Conservation (phyloP, 768 basidiomycete species). For the Clitopilus passeckerianus region DNA sequence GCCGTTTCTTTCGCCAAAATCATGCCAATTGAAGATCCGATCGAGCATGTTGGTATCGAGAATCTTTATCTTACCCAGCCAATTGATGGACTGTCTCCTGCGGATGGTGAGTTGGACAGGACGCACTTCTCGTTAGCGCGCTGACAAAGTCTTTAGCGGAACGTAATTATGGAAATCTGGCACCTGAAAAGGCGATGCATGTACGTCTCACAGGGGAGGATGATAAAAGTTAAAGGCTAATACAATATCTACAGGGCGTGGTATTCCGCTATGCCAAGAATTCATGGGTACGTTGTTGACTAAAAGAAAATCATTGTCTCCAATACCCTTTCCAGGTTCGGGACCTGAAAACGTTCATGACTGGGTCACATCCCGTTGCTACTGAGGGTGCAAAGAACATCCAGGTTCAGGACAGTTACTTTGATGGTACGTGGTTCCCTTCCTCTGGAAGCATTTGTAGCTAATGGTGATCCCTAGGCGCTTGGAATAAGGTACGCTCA, state of each 20-base stretch:
- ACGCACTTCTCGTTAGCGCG: too few relatives aligned
- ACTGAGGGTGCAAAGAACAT: conserved; percentile 9
- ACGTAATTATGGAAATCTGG: conserved; percentile 5
- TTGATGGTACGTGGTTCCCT: conserved; percentile 4
- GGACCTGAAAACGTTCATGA: conserved; percentile 7
- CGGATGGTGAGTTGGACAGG: not conserved
- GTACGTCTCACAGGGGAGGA: not conserved
- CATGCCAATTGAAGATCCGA: conserved; percentile 9
- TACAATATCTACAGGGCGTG: not conserved
- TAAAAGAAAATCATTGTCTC: not conserved
- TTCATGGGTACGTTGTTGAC: not conserved
- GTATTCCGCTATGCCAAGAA: conserved; percentile 7
- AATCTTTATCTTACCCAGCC: conserved; percentile 8
- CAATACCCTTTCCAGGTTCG: not conserved
- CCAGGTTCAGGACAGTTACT: conserved; percentile 11
- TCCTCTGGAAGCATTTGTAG: not conserved
- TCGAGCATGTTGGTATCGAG: conserved; percentile 8
- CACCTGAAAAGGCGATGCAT: conserved; percentile 4
- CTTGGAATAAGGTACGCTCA: conserved; percentile 9
- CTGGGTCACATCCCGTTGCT: conserved; percentile 7
- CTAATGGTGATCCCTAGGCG: not conserved
- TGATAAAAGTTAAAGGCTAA: not conserved
- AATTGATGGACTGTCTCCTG: not conserved
- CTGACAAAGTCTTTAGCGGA: not conserved
- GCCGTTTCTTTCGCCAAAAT: conserved; percentile 3